Conservation (phyloP, 345 rosid genomes). For the Euphorbia lathyris region DNA sequence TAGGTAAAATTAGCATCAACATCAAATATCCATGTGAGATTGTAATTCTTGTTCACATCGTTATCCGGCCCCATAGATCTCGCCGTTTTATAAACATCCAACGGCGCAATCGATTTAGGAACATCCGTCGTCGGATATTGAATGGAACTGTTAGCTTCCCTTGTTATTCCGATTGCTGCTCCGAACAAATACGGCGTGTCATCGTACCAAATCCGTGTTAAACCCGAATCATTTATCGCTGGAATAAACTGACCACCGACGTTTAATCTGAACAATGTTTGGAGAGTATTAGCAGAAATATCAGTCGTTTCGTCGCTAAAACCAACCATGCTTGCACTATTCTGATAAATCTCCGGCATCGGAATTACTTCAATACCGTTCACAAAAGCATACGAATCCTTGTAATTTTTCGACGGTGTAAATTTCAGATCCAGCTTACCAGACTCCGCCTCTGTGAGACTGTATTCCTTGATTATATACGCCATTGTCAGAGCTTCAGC, state of each 20-base stretch:
- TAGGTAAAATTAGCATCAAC: slow-evolving; percentile 25
- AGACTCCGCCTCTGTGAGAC: background rate
- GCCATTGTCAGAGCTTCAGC: slow-evolving; percentile 27
- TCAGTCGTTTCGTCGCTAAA: slow-evolving; percentile 14
- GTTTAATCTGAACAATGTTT: slow-evolving; percentile 26
- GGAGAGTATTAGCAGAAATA: slow-evolving; percentile 11
- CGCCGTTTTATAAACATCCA: slow-evolving; percentile 17
- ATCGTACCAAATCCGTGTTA: slow-evolving; percentile 28
- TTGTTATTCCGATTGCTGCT: slow-evolving; percentile 15
- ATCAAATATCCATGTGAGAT: slow-evolving; percentile 22
- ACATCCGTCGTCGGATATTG: slow-evolving; percentile 15
- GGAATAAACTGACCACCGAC: slow-evolving; percentile 29
- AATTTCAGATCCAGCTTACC: slow-evolving; percentile 19
- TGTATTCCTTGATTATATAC: slow-evolving; percentile 25
- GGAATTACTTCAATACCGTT: slow-evolving; percentile 31
- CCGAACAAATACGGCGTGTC: slow-evolving; percentile 30
- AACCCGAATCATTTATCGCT: slow-evolving; percentile 24
- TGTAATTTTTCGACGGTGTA: slow-evolving; percentile 18
- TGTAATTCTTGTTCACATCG: slow-evolving; percentile 16
- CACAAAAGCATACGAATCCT: slow-evolving; percentile 20
- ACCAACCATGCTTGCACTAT: slow-evolving; percentile 20
- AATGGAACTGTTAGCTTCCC: slow-evolving; percentile 9
- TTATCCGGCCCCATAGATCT: slow-evolving; percentile 20
- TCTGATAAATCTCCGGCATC: slow-evolving; percentile 23
- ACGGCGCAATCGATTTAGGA: slow-evolving; percentile 18